Percentiles rank a stretch among this genome's conserved stretches.
These are phyloP conservation scores for Sarocladium strictum DNA, from an alignment of 2,329 filamentous ascomycete species.

Conservation along the genomic window DNA sequence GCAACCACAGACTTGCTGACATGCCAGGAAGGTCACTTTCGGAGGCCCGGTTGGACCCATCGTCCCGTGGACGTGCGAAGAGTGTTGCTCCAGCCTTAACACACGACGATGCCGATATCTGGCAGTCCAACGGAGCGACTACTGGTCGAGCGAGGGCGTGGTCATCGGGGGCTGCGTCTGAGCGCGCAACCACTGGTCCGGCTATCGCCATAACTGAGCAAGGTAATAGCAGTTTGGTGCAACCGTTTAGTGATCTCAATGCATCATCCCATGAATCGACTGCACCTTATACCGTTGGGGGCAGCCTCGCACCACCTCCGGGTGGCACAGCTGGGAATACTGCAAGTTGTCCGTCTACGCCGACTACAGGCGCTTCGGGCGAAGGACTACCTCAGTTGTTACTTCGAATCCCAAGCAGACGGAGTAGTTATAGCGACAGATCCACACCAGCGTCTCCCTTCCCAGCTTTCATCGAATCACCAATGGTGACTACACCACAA, in stretches of 20 bases:
- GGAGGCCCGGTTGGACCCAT: slow-evolving; percentile 21
- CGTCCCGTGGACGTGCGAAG: slow-evolving; percentile 22
- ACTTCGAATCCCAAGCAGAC: slow-evolving; percentile 42
- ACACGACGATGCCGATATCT: slow-evolving; percentile 12
- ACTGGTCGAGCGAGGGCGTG: slow-evolving; percentile 31
- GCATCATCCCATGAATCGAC: neutral
- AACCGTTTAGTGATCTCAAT: neutral
- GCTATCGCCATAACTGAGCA: neutral
- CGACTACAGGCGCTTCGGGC: neutral
- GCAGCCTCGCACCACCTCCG: slow-evolving; percentile 37
- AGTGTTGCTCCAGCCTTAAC: slow-evolving; percentile 17
- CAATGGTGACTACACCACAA: slow-evolving; percentile 36
- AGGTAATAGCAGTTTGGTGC: neutral
- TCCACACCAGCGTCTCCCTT: slow-evolving; percentile 58
- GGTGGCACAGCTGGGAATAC: slow-evolving; percentile 11
- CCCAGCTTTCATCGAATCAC: slow-evolving; percentile 59
- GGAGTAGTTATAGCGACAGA: slow-evolving; percentile 34
- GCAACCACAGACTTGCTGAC: slow-evolving; percentile 65
- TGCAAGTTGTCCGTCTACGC: neutral
- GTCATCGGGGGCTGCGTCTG: slow-evolving; percentile 38
- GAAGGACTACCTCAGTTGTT: slow-evolving; percentile 24
- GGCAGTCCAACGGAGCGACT: slow-evolving; percentile 8
- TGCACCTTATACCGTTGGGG: slow-evolving; percentile 28
- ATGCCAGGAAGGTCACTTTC: slow-evolving; percentile 58
- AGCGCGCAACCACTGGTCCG: slow-evolving; percentile 13